phyloP scores from a whole-genome alignment of 1,284 basidiomycete genomes.

The Tilletia walkeri region DNA sequence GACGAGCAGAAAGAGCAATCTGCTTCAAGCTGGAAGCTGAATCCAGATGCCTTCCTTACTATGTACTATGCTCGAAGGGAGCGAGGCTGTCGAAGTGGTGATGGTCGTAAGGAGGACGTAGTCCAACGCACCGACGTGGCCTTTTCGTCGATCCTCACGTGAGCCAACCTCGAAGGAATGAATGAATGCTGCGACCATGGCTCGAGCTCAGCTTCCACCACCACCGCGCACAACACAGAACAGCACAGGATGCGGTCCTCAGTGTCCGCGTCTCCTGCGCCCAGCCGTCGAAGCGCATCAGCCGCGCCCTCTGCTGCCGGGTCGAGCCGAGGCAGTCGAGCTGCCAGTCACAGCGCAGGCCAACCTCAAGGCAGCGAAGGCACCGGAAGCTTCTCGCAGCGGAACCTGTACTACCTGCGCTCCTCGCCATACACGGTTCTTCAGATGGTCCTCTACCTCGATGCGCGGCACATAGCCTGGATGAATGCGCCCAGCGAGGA shows the following conservation, averaged over 20 bases:
- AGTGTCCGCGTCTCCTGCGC: constrained; percentile 2
- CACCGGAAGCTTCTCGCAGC: constrained; percentile 36
- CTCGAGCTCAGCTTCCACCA: neutral
- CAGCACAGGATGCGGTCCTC: neutral
- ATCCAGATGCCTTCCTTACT: too few species aligned
- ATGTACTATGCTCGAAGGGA: too few species aligned
- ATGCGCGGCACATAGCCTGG: constrained; percentile 56
- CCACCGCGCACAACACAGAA: neutral
- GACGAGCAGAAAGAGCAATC: neutral
- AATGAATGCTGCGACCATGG: too few species aligned
- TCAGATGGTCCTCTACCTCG: constrained; percentile 56
- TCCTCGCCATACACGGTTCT: constrained; percentile 54
- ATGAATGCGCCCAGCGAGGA: constrained; percentile 48
- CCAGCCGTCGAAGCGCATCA: neutral
- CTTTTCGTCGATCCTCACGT: too few species aligned
- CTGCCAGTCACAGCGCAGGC: neutral
- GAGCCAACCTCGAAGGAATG: too few species aligned
- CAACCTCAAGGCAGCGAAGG: neutral
- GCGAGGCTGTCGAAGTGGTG: too few species aligned
- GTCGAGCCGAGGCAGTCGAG: neutral
- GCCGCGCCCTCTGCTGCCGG: neutral
- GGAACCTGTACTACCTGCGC: constrained; percentile 57
- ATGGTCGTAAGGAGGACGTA: too few species aligned
- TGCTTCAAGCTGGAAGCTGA: neutral
- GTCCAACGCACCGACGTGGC: too few species aligned